Evolutionary conservation across 768 basidiomycete genomes (phyloP), one percentile per base, ranked within the genome.

Genomic region (Suillus occidentalis): DNA sequence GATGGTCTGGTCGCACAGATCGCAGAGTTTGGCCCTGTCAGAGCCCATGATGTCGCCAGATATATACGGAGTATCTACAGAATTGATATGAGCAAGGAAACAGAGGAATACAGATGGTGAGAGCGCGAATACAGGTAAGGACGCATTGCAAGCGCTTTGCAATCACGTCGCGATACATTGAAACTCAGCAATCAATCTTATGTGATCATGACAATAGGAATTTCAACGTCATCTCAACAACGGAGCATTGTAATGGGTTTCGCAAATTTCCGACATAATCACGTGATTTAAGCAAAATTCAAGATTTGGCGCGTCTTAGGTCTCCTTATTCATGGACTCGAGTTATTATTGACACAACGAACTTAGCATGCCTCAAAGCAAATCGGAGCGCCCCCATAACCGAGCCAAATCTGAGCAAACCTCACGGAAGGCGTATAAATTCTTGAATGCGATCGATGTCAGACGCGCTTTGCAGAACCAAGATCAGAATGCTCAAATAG

Each of bases 401-500:
- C 73, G 59, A n/a, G 55, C 63, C 45, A 79, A 72, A 57, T 16
- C 58, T 50, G 68, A 66, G 13, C 64, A 57, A 58, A 34, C 53
- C n/a, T 60, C 55, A 4, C 37, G 65, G 31, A 67, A 67, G 34
- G 4, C 28, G 18, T 71, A 68, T n/a, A 37, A 45, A 14, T 72
- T 77, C 6, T 39, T 52, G 12, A 72, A 65, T 34, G 71, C 34
- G 13, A 57, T 67, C 5, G 76, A 79, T 56, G 69, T 77, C 60
- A 66, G 60, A 40, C 60, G 64, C 28, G 69, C 60, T 36, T 59
- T 77, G 2, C 67, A 60, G 42, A 63, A 53, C 2, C 66, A 71
- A 55, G 69, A 71, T 49, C 42, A 60, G 52, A 63, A 61, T 60
- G 43, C 60, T 20, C 67, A 68, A 16, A 60, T 71, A 56, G 73